These are phyloP conservation scores for Thermothelomyces thermophilus DNA, from an alignment of 2,329 filamentous ascomycete genomes.

Conservation along the genomic window DNA sequence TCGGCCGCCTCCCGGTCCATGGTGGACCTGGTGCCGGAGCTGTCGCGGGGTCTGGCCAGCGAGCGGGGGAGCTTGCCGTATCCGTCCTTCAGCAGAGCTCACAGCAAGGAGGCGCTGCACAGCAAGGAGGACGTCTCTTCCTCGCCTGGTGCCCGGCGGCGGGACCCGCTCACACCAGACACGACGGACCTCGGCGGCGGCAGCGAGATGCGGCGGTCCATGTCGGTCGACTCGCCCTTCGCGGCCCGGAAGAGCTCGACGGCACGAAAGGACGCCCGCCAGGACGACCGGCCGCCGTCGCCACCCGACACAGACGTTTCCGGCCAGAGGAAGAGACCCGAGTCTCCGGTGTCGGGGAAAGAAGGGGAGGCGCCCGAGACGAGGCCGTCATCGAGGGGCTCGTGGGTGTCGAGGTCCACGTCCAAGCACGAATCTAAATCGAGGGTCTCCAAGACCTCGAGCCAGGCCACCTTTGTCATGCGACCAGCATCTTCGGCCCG, in stretches of 20 bases:
- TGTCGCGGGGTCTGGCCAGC: constrained; percentile 34
- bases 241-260: constrained; percentile 30
- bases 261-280: constrained; percentile 38
- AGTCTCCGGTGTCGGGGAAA: constrained; percentile 26
- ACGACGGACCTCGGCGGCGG: constrained; percentile 57
- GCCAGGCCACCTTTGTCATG: constrained; percentile 49
- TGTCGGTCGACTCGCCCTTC: constrained; percentile 38
- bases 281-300: constrained; percentile 50
- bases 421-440: constrained; percentile 44
- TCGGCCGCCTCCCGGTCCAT: constrained; percentile 32
- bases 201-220: constrained; percentile 41
- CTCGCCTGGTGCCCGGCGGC: constrained; percentile 32
- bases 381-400: constrained; percentile 32
- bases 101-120: constrained; percentile 79
- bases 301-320: constrained; percentile 59
- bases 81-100: constrained; percentile 79
- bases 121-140: constrained; percentile 48
- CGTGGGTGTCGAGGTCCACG: constrained; percentile 32
- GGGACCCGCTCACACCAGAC: constrained; percentile 60
- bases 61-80: constrained; percentile 60
- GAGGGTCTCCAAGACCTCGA: constrained; percentile 50
- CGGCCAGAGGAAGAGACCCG: constrained; percentile 35
- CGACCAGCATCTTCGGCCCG: constrained; percentile 14
- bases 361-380: constrained; percentile 31
- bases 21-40: constrained; percentile 45